These are phyloP conservation scores for Russula olivacea DNA, from an alignment of 768 basidiomycete species.

Conservation along the genomic window DNA sequence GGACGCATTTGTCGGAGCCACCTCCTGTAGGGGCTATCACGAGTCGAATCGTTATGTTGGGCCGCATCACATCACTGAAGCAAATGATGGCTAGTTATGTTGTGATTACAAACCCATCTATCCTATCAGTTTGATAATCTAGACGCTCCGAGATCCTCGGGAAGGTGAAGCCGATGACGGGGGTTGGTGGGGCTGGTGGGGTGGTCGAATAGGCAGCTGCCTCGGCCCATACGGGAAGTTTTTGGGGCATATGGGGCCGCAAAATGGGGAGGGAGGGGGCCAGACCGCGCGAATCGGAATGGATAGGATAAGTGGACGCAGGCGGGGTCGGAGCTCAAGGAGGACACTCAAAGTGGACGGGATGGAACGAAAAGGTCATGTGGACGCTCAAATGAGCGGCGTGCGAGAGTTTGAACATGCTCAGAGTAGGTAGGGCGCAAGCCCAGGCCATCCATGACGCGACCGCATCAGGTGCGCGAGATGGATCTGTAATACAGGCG, in stretches of 20 bases:
- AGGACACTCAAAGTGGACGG: background rate
- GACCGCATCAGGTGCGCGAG: background rate
- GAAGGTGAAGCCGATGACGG: background rate
- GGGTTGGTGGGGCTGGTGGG: no score
- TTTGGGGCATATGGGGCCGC: background rate
- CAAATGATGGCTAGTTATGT: background rate
- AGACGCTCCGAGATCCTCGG: conserved; percentile 19
- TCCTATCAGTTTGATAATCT: conserved; percentile 4
- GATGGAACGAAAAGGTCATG: conserved; percentile 12
- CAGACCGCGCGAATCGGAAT: conserved; percentile 5
- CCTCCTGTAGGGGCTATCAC: conserved; percentile 7
- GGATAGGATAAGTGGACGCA: conserved; percentile 4
- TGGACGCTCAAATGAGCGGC: conserved; percentile 14
- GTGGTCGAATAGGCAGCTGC: background rate
- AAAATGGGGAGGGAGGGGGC: background rate
- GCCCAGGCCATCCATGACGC: conserved; percentile 20
- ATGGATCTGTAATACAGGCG: conserved; percentile 11
- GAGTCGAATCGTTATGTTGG: background rate
- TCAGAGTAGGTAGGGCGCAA: conserved; percentile 17
- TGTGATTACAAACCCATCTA: background rate
- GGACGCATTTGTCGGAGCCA: conserved; percentile 6
- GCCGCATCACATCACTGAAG: background rate
- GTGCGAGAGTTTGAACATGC: conserved; percentile 12
- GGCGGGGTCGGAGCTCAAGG: conserved; percentile 3
- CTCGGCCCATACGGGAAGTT: background rate